Evolutionary conservation across 306 rosid species (phyloP).

Genomic region (Dryas drummondii): DNA sequence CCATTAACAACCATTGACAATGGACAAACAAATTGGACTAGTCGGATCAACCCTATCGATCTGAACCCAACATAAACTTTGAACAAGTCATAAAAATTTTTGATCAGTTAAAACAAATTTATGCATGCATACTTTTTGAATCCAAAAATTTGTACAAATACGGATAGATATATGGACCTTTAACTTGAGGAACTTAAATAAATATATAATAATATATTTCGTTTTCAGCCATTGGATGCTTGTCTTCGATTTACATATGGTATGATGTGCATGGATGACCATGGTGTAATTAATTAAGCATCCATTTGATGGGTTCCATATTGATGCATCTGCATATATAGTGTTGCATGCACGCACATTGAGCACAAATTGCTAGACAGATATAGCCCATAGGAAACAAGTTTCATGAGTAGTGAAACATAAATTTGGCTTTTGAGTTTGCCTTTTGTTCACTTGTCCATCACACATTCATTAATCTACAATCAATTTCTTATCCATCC

Average conservation of each 20-base stretch:
- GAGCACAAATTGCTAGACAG: background rate
- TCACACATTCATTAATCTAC: conserved; percentile 8
- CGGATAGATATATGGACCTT: too few relatives aligned
- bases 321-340: too few relatives aligned
- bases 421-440: background rate
- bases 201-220: background rate
- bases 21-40: too few relatives aligned
- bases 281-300: background rate
- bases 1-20: conserved; percentile 1
- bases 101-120: too few relatives aligned
- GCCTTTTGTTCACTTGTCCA: conserved; percentile 8
- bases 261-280: background rate
- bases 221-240: background rate
- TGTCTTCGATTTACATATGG: background rate
- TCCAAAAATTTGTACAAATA: too few relatives aligned
- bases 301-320: background rate
- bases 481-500: conserved; percentile 4
- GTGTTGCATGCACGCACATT: background rate
- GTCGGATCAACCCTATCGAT: too few relatives aligned
- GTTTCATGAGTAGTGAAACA: conserved; percentile 25
- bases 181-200: too few relatives aligned
- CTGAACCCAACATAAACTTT: too few relatives aligned
- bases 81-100: too few relatives aligned
- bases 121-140: too few relatives aligned
- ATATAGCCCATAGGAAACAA: background rate